Percentiles rank a stretch among this genome's conserved stretches.
Conservation (phyloP, 169 alveolate genomes). For the Plasmodium vivax region DNA sequence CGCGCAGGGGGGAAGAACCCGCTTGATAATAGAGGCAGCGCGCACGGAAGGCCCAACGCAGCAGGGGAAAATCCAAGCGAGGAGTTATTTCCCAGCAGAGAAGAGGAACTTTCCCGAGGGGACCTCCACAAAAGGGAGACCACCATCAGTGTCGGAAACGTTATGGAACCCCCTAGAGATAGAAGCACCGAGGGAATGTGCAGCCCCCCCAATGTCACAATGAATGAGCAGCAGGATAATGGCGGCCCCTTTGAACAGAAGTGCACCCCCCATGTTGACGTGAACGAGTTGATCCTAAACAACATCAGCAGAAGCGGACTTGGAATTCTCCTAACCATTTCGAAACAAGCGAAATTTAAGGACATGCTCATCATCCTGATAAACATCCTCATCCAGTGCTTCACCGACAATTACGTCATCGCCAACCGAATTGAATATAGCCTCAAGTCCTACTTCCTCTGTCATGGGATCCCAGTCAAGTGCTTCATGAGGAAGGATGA, state of each 20-base stretch:
- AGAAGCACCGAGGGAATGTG: background rate
- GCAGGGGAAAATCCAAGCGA: background rate
- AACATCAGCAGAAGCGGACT: conserved; percentile 62
- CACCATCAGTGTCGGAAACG: background rate
- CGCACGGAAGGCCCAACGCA: background rate
- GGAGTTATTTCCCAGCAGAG: background rate
- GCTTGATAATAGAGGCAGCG: background rate
- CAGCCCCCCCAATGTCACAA: background rate
- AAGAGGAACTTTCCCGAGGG: background rate
- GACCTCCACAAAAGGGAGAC: background rate
- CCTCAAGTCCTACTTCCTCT: conserved; percentile 21
- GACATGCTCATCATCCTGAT: conserved; percentile 68
- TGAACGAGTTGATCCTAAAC: conserved; percentile 56
- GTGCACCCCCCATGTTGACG: conserved; percentile 2
- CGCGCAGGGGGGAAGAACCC: background rate
- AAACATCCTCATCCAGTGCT: conserved; percentile 71
- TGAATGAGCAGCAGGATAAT: background rate
- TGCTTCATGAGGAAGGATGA: conserved; percentile 61
- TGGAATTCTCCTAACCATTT: conserved; percentile 68
- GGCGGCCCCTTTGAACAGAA: background rate
- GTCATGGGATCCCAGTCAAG: conserved; percentile 57
- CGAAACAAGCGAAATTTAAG: conserved; percentile 71
- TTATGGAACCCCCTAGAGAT: background rate
- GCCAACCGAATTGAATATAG: conserved; percentile 55
- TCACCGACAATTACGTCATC: conserved; percentile 70